Percentiles rank a stretch among this genome's conserved stretches.
Evolutionary conservation across 2,329 filamentous ascomycete genomes (phyloP).

Genomic region (Botrytis cinerea): DNA sequence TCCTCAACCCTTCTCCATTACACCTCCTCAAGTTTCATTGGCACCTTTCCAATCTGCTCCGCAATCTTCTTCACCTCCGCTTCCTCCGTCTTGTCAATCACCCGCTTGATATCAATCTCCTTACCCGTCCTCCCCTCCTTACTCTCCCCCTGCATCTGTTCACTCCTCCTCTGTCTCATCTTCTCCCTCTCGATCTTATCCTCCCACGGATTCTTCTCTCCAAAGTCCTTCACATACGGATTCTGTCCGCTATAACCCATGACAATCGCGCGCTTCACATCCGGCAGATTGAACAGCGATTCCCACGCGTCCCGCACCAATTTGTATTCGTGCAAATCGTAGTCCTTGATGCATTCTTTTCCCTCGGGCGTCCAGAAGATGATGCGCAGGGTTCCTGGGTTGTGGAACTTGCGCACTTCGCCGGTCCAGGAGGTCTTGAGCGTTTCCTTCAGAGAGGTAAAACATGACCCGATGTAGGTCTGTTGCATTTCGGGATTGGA

Average conservation of each 20-base stretch:
- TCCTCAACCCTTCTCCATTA: background rate
- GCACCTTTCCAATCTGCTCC: slow-evolving; percentile 19
- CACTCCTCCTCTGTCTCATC: slow-evolving; percentile 13
- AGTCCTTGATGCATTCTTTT: slow-evolving; percentile 35
- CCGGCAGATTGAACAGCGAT: slow-evolving; percentile 31
- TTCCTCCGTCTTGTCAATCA: slow-evolving; percentile 19
- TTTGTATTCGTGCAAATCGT: slow-evolving; percentile 35
- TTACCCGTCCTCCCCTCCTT: slow-evolving; percentile 16
- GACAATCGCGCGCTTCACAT: slow-evolving; percentile 34
- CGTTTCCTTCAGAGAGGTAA: slow-evolving; percentile 30
- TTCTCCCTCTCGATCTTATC: slow-evolving; percentile 30
- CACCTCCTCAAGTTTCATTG: slow-evolving; percentile 20
- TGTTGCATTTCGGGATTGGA: slow-evolving; percentile 38
- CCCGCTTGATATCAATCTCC: slow-evolving; percentile 1
- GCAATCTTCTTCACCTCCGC: slow-evolving; percentile 21
- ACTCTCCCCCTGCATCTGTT: slow-evolving; percentile 5
- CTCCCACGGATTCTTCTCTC: slow-evolving; percentile 30
- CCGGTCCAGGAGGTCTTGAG: slow-evolving; percentile 37
- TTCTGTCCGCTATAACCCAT: slow-evolving; percentile 38
- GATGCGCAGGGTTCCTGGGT: slow-evolving; percentile 34
- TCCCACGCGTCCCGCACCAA: slow-evolving; percentile 34
- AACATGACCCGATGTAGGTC: slow-evolving; percentile 34
- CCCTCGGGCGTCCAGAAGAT: slow-evolving; percentile 36
- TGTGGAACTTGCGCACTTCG: slow-evolving; percentile 33
- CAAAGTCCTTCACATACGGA: slow-evolving; percentile 32